Percentiles rank a stretch among this genome's conserved stretches.
phyloP scores from a whole-genome alignment of 2,329 filamentous ascomycete species.

The Fusarium protoensiforme region DNA sequence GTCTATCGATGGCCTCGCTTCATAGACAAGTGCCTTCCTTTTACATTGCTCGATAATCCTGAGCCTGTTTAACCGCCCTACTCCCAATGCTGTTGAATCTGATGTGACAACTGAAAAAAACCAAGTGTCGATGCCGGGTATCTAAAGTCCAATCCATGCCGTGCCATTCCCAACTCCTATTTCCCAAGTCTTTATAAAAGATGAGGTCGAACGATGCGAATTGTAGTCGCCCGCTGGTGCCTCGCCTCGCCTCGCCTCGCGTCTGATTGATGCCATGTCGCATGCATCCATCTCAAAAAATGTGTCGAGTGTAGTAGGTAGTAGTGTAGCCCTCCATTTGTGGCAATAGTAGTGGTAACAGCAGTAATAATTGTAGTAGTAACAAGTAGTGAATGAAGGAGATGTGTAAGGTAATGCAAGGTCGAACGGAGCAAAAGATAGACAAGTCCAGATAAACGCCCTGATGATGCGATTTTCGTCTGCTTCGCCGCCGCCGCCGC shows the following conservation, averaged over 20 bases:
- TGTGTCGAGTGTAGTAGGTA: background rate
- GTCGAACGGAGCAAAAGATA: slow-evolving; percentile 33
- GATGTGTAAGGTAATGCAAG: slow-evolving; percentile 37
- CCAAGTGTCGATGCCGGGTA: background rate
- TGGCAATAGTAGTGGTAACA: slow-evolving; percentile 26
- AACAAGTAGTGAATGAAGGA: slow-evolving; percentile 37
- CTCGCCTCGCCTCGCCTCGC: background rate
- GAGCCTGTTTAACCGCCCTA: background rate
- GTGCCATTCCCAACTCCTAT: background rate
- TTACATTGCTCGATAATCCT: background rate
- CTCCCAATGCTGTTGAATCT: background rate
- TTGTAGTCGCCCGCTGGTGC: background rate
- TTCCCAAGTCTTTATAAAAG: background rate
- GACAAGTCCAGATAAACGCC: slow-evolving; percentile 34
- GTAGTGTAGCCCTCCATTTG: slow-evolving; percentile 9
- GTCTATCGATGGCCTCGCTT: background rate
- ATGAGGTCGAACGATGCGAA: background rate
- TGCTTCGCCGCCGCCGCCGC: slow-evolving; percentile 1
- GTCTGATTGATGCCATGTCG: background rate
- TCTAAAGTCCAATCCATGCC: background rate
- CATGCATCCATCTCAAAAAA: background rate
- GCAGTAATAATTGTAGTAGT: slow-evolving; percentile 37
- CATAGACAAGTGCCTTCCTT: background rate
- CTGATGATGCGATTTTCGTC: slow-evolving; percentile 34
- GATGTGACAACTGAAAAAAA: background rate